phyloP scores from a whole-genome alignment of 2,329 filamentous ascomycete genomes.

The Diaporthe citri region DNA sequence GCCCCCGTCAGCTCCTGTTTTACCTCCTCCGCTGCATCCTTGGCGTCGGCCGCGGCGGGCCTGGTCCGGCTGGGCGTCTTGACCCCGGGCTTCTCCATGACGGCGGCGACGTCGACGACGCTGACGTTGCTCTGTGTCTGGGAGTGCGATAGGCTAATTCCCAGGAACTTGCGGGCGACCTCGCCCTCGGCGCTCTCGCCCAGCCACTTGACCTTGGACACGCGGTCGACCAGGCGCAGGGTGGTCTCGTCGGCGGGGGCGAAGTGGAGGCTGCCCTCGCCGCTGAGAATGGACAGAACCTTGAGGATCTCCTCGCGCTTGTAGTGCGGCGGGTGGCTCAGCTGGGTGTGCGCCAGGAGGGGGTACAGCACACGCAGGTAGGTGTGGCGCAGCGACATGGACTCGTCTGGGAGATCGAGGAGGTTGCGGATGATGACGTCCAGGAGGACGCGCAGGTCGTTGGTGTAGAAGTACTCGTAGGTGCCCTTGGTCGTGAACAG shows the following conservation, averaged over 20 bases:
- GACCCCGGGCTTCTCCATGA: slow-evolving; percentile 85
- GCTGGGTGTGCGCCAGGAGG: slow-evolving; percentile 89
- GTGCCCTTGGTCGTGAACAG: slow-evolving; percentile 93
- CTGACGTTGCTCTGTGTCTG: slow-evolving; percentile 81
- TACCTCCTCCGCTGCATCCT: slow-evolving; percentile 44
- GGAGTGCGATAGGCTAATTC: slow-evolving; percentile 76
- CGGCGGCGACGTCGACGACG: slow-evolving; percentile 81
- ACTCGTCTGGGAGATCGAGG: slow-evolving; percentile 92
- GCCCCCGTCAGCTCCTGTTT: slow-evolving; percentile 38
- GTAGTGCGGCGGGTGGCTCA: slow-evolving; percentile 88
- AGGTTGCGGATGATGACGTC: slow-evolving; percentile 97
- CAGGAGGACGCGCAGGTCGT: slow-evolving; percentile 92
- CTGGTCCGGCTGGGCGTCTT: slow-evolving; percentile 79
- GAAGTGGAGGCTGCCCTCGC: slow-evolving; percentile 78
- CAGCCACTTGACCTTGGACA: slow-evolving; percentile 79
- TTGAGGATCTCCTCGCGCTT: slow-evolving; percentile 87
- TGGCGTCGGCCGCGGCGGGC: slow-evolving; percentile 45
- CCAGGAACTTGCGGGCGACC: slow-evolving; percentile 72
- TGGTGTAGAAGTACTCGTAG: slow-evolving; percentile 98
- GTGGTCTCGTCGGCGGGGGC: slow-evolving; percentile 86
- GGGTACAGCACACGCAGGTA: slow-evolving; percentile 95
- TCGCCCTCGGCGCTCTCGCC: slow-evolving; percentile 56
- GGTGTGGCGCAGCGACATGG: slow-evolving; percentile 83
- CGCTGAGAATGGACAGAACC: slow-evolving; percentile 79
- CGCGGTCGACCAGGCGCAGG: slow-evolving; percentile 80